These are phyloP conservation scores for Bruguiera gymnorhiza DNA, from an alignment of 345 rosid genomes.

Conservation along the genomic window DNA sequence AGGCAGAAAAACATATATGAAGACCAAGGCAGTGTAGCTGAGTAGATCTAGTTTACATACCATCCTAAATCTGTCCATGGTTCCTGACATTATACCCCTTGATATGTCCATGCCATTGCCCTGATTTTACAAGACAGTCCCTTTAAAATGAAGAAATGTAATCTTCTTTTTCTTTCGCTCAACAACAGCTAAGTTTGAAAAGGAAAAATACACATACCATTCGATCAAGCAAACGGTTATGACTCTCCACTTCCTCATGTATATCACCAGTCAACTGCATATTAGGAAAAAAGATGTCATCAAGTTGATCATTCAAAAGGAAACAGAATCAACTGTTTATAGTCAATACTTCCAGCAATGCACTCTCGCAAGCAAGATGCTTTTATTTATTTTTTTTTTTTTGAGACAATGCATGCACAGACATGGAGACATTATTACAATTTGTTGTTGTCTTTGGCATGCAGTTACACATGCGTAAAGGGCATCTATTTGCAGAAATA, in stretches of 20 bases:
- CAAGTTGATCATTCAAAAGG: not conserved
- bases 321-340: not conserved
- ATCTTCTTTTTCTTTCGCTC: not conserved
- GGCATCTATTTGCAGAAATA: too few relatives aligned
- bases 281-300: not conserved
- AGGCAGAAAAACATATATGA: conserved; percentile 4
- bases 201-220: conserved; percentile 41
- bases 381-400: too few relatives aligned
- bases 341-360: too few relatives aligned
- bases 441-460: too few relatives aligned
- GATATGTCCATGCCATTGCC: conserved; percentile 84
- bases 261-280: conserved; percentile 79
- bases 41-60: conserved; percentile 28
- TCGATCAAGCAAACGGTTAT: conserved; percentile 72
- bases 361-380: too few relatives aligned
- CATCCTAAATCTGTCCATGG: conserved; percentile 82
- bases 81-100: conserved; percentile 83
- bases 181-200: conserved; percentile 1
- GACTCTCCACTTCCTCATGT: conserved; percentile 87
- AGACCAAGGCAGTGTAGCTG: not conserved
- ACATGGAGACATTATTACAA: too few relatives aligned
- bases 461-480: too few relatives aligned
- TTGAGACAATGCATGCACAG: too few relatives aligned
- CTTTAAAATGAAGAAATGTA: conserved; percentile 14
- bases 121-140: conserved; percentile 37